phyloP scores from a whole-genome alignment of 106 monocot species.

The Allium sativum region DNA sequence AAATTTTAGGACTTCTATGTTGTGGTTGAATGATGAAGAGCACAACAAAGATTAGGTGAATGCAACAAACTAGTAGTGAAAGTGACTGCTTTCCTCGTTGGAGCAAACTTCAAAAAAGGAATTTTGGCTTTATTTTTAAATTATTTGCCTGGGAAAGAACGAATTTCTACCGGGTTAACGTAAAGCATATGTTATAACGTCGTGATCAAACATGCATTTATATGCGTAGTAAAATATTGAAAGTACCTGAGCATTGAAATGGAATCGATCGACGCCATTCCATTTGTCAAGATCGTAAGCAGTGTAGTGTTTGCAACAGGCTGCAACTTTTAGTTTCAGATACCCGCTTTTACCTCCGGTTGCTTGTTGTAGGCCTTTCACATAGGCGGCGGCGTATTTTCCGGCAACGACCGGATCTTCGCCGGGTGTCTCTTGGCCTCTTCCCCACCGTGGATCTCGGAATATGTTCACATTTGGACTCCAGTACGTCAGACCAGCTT shows the following conservation, averaged over 20 bases:
- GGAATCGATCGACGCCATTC: constrained; percentile 48
- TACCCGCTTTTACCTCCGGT: constrained; percentile 14
- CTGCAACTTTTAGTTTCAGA: constrained; percentile 49
- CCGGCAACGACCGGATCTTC: constrained; percentile 40
- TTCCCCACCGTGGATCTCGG: constrained; percentile 66
- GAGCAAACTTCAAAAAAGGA: too few relatives aligned
- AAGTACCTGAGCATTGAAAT: constrained; percentile 66
- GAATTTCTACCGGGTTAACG: too few relatives aligned
- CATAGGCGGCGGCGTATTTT: constrained; percentile 41
- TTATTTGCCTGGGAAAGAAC: too few relatives aligned
- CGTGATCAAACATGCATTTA: too few relatives aligned
- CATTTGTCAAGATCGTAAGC: constrained; percentile 94
- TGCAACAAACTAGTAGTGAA: background rate
- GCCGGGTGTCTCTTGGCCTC: constrained; percentile 66
- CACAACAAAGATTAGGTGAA: background rate
- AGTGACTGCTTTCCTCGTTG: too few relatives aligned
- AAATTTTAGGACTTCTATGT: too few relatives aligned
- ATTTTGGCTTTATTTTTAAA: too few relatives aligned
- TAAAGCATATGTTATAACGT: too few relatives aligned
- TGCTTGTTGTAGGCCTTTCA: constrained; percentile 67
- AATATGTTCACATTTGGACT: constrained; percentile 60
- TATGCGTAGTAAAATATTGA: too few relatives aligned
- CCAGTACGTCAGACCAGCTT: constrained; percentile 58
- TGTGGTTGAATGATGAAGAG: too few relatives aligned
- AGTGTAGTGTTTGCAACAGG: constrained; percentile 94